Evolutionary conservation across 768 basidiomycete species (phyloP).

Genomic region (Suillus occidentalis): DNA sequence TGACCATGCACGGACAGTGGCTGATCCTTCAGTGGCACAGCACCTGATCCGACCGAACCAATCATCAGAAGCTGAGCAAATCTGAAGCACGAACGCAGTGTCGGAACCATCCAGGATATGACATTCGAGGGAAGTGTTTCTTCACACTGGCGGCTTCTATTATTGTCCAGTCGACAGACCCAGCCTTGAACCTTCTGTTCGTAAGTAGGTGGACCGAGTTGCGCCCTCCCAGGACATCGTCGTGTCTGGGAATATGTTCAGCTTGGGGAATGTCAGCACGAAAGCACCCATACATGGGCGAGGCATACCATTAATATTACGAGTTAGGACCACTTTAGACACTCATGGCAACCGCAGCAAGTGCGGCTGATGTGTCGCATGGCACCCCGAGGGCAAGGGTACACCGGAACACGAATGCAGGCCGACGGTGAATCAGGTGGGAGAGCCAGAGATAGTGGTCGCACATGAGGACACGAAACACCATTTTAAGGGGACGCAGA

Average conservation of each 20-base stretch:
- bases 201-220: neutral
- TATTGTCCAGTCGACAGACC: neutral
- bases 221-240: neutral
- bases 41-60: slow-evolving; percentile 3
- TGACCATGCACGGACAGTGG: neutral
- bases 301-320: neutral
- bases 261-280: neutral
- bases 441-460: neutral
- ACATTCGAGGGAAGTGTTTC: neutral
- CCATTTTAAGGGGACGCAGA: neutral
- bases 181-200: neutral
- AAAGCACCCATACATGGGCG: neutral
- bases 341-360: neutral
- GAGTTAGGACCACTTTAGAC: neutral
- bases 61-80: neutral
- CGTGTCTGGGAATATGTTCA: neutral
- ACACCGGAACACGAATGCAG: neutral
- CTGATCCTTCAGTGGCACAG: neutral
- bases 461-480: neutral
- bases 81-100: neutral
- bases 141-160: neutral
- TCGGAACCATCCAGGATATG: neutral
- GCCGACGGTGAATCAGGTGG: neutral
- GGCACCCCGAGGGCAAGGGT: neutral
- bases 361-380: neutral